Evolutionary conservation across 1,284 basidiomycete genomes (phyloP).

Genomic region (Trichosporon sp.): DNA sequence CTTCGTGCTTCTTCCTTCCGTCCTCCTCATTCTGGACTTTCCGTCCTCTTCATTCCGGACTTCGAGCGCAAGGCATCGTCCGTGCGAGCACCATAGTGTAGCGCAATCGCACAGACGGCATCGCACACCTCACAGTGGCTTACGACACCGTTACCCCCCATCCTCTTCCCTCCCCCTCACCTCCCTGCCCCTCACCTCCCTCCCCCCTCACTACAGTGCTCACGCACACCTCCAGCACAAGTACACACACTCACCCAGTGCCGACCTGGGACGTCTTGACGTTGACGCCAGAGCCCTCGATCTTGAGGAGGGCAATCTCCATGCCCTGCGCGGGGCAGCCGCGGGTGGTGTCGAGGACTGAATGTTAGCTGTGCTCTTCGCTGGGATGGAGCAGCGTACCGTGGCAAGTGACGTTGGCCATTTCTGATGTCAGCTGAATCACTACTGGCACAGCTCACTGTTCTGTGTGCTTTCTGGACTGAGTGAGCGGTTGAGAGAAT

Average conservation of each 20-base stretch:
- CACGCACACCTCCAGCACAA: too few relatives aligned
- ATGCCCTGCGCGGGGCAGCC: conserved; percentile 1
- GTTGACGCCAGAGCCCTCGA: conserved; percentile 2
- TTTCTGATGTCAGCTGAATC: neutral
- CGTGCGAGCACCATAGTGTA: too few relatives aligned
- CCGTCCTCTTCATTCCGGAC: too few relatives aligned
- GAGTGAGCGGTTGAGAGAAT: neutral
- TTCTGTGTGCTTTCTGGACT: neutral
- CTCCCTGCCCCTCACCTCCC: too few relatives aligned
- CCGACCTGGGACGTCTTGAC: conserved; percentile 38
- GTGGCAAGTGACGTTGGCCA: neutral
- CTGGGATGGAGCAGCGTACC: neutral
- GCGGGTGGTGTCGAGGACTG: conserved; percentile 2
- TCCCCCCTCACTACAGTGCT: too few relatives aligned
- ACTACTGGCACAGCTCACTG: neutral
- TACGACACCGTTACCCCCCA: too few relatives aligned
- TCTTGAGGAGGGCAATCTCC: conserved; percentile 1
- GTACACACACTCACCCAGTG: conserved; percentile 55
- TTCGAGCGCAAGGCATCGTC: too few relatives aligned
- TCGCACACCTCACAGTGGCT: too few relatives aligned
- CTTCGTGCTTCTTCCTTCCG: too few relatives aligned
- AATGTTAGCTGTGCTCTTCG: neutral
- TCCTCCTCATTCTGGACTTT: too few relatives aligned
- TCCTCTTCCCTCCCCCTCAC: too few relatives aligned
- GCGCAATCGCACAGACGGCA: too few relatives aligned